These are phyloP conservation scores for Sodiomyces alkalinus DNA, from an alignment of 2,329 filamentous ascomycete species.

Conservation along the genomic window DNA sequence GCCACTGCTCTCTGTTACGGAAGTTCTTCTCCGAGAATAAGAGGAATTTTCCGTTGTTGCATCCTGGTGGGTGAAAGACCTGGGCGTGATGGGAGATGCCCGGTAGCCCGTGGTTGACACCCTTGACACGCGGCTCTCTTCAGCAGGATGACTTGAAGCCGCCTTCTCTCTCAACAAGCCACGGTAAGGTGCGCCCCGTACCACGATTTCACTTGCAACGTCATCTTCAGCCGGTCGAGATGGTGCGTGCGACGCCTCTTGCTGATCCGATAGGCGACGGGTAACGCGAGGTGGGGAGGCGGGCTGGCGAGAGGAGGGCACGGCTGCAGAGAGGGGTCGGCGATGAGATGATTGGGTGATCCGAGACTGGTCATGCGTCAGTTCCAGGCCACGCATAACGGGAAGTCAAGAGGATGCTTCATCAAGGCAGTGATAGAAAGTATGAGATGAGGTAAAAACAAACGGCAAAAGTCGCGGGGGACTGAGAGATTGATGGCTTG, in stretches of 20 bases:
- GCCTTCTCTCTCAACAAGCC: conserved; percentile 25
- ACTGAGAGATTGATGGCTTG: too few species aligned
- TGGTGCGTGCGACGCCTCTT: conserved; percentile 26
- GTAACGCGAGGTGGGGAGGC: conserved; percentile 33
- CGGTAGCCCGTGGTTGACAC: conserved; percentile 16
- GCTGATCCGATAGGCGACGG: conserved; percentile 42
- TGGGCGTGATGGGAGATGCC: conserved; percentile 32
- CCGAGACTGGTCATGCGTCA: conserved; percentile 26
- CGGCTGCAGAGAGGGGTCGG: conserved; percentile 36
- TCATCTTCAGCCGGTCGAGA: conserved; percentile 25
- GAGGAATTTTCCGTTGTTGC: conserved; percentile 10
- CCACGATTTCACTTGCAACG: conserved; percentile 19
- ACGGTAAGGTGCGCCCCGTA: conserved; percentile 30
- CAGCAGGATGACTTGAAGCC: conserved; percentile 20
- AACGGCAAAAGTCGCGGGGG: too few species aligned
- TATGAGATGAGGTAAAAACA: too few species aligned
- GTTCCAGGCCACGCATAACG: conserved; percentile 7
- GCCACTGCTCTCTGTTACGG: conserved; percentile 30
- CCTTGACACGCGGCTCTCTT: conserved; percentile 19
- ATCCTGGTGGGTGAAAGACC: conserved; percentile 33
- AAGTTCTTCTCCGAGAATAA: conserved; percentile 22
- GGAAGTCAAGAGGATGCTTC: too few species aligned
- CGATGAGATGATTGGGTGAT: conserved; percentile 29
- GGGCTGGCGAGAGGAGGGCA: conserved; percentile 29
- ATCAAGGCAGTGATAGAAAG: too few species aligned